Conservation (phyloP, 192 early-diverging fungal species). For the Linnemannia exigua region DNA sequence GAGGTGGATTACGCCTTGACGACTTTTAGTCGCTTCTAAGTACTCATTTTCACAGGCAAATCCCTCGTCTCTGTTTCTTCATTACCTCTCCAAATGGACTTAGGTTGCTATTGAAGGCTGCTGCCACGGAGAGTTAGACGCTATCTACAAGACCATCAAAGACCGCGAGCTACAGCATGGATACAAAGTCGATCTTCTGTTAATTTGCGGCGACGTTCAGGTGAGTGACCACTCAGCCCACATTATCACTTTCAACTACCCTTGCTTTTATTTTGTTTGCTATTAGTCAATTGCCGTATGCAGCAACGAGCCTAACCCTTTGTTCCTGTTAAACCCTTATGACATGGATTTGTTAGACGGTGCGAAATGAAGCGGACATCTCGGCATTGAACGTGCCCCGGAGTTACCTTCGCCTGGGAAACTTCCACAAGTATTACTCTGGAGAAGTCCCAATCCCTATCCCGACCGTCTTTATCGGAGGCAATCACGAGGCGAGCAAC, state of each 20-base stretch:
- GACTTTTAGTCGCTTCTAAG: background rate
- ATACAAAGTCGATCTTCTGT: conserved; percentile 87
- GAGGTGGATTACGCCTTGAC: background rate
- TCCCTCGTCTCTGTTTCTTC: background rate
- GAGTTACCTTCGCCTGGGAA: conserved; percentile 87
- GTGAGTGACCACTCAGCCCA: conserved; percentile 35
- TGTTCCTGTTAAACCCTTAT: background rate
- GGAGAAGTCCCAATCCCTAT: conserved; percentile 84
- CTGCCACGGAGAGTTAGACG: conserved; percentile 94
- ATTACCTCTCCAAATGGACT: background rate
- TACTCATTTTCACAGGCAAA: background rate
- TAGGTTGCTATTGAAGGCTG: conserved; percentile 95
- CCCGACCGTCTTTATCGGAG: conserved; percentile 96
- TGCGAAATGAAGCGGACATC: conserved; percentile 89
- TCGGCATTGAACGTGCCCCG: conserved; percentile 86
- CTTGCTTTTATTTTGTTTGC: background rate
- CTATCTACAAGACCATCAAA: conserved; percentile 83
- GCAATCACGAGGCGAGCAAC: conserved; percentile 97
- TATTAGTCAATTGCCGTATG: background rate
- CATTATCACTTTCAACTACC: background rate
- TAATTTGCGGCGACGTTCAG: conserved; percentile 99
- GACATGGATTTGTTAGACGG: conserved; percentile 40
- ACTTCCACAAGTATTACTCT: conserved; percentile 95
- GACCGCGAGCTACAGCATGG: conserved; percentile 71
- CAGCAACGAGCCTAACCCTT: background rate